Evolutionary conservation across 108 stramenopile species (phyloP).

Genomic region (Nitzschia inconspicua): DNA sequence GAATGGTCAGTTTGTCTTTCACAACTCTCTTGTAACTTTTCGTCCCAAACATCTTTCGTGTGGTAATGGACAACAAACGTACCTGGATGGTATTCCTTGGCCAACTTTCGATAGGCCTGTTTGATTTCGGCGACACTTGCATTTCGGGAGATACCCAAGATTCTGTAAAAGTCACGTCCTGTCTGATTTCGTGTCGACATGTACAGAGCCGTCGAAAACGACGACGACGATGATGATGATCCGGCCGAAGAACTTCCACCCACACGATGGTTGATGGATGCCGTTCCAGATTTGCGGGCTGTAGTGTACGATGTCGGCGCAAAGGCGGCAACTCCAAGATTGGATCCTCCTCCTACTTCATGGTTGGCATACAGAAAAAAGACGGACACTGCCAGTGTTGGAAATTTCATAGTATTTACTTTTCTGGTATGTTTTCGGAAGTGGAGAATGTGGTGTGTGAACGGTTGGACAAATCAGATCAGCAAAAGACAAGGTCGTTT

Average conservation of each 20-base stretch:
- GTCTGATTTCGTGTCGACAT: conserved; percentile 67
- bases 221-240: neutral
- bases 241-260: neutral
- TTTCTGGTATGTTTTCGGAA: too few species aligned
- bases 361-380: neutral
- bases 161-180: conserved; percentile 72
- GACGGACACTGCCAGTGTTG: conserved; percentile 10
- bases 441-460: too few species aligned
- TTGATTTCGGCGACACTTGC: conserved; percentile 83
- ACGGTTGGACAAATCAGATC: too few species aligned
- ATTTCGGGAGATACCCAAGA: conserved; percentile 65
- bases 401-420: neutral
- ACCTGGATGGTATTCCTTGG: conserved; percentile 81
- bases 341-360: neutral
- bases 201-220: conserved; percentile 40
- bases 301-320: neutral
- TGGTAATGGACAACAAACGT: conserved; percentile 19
- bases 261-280: neutral
- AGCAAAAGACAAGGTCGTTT: too few species aligned
- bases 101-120: conserved; percentile 77
- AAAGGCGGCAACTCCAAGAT: conserved; percentile 6
- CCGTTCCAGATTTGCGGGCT: neutral
- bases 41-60: neutral
- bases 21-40: too few species aligned
- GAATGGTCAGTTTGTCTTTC: too few species aligned